Evolutionary conservation across 352 stramenopile genomes (phyloP).

Genomic region (Saprolegnia diclina): DNA sequence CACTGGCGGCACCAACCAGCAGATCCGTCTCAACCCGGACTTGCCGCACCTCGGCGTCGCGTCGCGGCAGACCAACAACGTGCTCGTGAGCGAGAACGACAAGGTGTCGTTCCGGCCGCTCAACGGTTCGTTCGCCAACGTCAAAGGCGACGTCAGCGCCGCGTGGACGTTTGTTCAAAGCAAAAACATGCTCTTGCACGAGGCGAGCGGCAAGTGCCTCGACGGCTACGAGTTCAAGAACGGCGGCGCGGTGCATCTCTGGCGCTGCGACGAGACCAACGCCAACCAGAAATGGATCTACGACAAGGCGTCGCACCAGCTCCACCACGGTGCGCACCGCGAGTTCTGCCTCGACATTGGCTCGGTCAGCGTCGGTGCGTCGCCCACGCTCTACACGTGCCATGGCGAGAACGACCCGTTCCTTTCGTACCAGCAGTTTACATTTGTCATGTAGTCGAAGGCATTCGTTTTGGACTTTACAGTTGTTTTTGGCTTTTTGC

Average conservation of each 20-base stretch:
- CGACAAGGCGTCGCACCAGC: slow-evolving; percentile 32
- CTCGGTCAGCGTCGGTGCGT: slow-evolving; percentile 9
- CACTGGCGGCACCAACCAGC: slow-evolving; percentile 2
- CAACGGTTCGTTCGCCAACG: background rate
- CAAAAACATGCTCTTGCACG: slow-evolving; percentile 26
- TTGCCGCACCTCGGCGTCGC: slow-evolving; percentile 4
- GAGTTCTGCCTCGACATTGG: slow-evolving; percentile 61
- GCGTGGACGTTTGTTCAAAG: slow-evolving; percentile 8
- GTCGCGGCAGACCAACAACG: background rate
- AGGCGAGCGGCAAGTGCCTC: slow-evolving; percentile 31
- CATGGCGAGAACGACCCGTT: background rate
- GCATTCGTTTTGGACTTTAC: no score
- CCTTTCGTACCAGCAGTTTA: slow-evolving; percentile 13
- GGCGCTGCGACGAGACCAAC: slow-evolving; percentile 28
- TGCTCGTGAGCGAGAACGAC: background rate
- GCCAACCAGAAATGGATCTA: slow-evolving; percentile 34
- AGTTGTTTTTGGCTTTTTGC: no score
- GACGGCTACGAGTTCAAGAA: slow-evolving; percentile 28
- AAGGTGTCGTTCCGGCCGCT: background rate
- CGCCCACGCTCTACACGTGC: slow-evolving; percentile 5
- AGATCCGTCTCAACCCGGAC: background rate
- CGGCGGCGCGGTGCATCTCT: slow-evolving; percentile 29
- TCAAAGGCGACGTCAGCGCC: background rate
- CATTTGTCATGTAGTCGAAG: background rate
- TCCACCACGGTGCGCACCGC: slow-evolving; percentile 41